Percentiles rank a stretch among this genome's conserved stretches.
phyloP scores from a whole-genome alignment of 2,329 filamentous ascomycete genomes.

The Bipolaris cookei region DNA sequence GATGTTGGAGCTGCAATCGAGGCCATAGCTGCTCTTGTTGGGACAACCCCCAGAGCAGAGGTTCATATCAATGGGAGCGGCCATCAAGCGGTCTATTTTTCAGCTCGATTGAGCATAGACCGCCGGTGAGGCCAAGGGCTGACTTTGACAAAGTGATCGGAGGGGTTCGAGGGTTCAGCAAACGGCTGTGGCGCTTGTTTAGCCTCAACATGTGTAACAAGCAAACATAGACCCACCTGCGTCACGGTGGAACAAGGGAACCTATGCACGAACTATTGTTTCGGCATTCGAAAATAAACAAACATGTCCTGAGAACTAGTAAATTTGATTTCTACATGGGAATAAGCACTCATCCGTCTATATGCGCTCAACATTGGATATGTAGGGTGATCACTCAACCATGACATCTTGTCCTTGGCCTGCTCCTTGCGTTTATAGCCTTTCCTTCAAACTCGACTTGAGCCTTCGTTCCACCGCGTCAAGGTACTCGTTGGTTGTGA shows the following conservation, averaged over 20 bases:
- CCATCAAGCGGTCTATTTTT: slow-evolving; percentile 18
- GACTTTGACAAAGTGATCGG: not conserved
- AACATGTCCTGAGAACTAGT: not conserved
- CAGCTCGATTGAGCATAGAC: slow-evolving; percentile 1
- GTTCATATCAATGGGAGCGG: slow-evolving; percentile 11
- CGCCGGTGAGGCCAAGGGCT: not conserved
- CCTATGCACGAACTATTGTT: slow-evolving; percentile 19
- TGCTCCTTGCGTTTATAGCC: slow-evolving; percentile 61
- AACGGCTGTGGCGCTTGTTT: slow-evolving; percentile 19
- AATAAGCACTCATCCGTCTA: slow-evolving; percentile 5
- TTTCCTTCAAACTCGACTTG: slow-evolving; percentile 78
- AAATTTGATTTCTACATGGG: not conserved
- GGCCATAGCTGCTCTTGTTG: slow-evolving; percentile 8
- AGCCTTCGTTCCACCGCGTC: slow-evolving; percentile 89
- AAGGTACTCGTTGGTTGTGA: slow-evolving; percentile 88
- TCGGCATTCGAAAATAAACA: not conserved
- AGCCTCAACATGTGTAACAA: slow-evolving; percentile 34
- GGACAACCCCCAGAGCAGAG: not conserved
- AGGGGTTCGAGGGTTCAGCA: slow-evolving; percentile 2
- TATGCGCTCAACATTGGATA: not conserved
- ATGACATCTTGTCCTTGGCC: slow-evolving; percentile 1
- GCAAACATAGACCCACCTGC: slow-evolving; percentile 25
- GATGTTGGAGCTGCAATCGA: slow-evolving; percentile 4
- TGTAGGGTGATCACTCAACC: slow-evolving; percentile 9
- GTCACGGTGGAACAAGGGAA: slow-evolving; percentile 31